Evolutionary conservation across 2,329 filamentous ascomycete species (phyloP).

Genomic region (Phialophora macrospora): DNA sequence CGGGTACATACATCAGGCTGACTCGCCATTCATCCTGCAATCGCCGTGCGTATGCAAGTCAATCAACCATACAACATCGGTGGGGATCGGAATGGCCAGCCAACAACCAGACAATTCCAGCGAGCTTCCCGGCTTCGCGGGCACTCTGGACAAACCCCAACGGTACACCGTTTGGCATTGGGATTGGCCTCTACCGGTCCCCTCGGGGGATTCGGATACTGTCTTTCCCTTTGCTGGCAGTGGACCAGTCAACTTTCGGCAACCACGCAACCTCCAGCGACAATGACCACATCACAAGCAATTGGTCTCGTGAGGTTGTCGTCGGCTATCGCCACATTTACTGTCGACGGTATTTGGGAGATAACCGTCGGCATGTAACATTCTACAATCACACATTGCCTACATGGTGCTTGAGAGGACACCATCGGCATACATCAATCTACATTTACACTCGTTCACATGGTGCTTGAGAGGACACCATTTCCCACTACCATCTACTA

Average conservation of each 20-base stretch:
- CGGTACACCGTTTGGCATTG: not conserved
- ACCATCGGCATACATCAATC: not conserved
- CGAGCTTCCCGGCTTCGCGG: not conserved
- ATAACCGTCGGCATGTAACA: not conserved
- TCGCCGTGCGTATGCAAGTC: not conserved
- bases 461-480: not conserved
- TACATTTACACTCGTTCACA: not conserved
- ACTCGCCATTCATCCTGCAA: not conserved
- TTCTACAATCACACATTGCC: not conserved
- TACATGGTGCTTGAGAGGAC: not conserved
- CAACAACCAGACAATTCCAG: not conserved
- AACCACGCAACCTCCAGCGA: not conserved
- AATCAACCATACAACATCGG: not conserved
- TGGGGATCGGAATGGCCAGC: not conserved
- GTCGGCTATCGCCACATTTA: not conserved
- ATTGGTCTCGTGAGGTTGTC: not conserved
- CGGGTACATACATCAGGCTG: not conserved
- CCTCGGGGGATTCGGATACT: constrained; percentile 1
- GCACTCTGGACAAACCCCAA: not conserved
- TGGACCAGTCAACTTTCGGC: not conserved
- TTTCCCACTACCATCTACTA: not conserved
- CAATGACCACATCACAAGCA: not conserved
- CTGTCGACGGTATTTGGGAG: not conserved
- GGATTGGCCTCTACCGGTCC: not conserved
- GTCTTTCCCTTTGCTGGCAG: not conserved